These are phyloP conservation scores for Pseudogymnoascus sp. DNA, from an alignment of 2,329 filamentous ascomycete species.

Conservation along the genomic window DNA sequence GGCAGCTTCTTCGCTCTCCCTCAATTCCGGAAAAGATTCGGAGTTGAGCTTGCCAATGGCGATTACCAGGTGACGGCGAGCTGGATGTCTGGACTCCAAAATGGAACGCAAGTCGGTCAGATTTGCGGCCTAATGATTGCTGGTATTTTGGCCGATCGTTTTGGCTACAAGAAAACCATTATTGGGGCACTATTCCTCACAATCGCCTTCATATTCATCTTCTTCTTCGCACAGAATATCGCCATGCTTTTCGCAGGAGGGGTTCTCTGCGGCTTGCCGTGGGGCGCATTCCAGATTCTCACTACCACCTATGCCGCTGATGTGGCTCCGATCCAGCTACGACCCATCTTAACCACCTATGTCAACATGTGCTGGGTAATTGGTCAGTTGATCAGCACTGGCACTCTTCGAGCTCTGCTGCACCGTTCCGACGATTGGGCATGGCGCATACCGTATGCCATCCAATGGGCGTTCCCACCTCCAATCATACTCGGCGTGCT, in stretches of 20 bases:
- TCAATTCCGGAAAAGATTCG: slow-evolving; percentile 23
- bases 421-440: slow-evolving; percentile 36
- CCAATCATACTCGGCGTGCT: background rate
- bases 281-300: slow-evolving; percentile 40
- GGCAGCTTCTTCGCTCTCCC: slow-evolving; percentile 17
- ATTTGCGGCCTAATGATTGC: slow-evolving; percentile 34
- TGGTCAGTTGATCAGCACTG: slow-evolving; percentile 30
- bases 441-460: slow-evolving; percentile 36
- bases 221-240: slow-evolving; percentile 40
- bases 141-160: slow-evolving; percentile 32
- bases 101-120: slow-evolving; percentile 32
- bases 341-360: slow-evolving; percentile 4
- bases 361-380: slow-evolving; percentile 10
- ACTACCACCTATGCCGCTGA: slow-evolving; percentile 23
- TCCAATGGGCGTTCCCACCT: background rate
- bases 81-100: slow-evolving; percentile 36
- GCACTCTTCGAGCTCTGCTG: slow-evolving; percentile 36
- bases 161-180: slow-evolving; percentile 34
- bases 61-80: slow-evolving; percentile 31
- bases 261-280: slow-evolving; percentile 39
- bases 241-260: slow-evolving; percentile 34
- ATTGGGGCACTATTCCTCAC: slow-evolving; percentile 28
- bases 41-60: slow-evolving; percentile 18
- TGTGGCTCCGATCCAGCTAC: slow-evolving; percentile 2
- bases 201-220: slow-evolving; percentile 36